phyloP scores from a whole-genome alignment of 1,284 basidiomycete species.

The Crucibulum parvulum region DNA sequence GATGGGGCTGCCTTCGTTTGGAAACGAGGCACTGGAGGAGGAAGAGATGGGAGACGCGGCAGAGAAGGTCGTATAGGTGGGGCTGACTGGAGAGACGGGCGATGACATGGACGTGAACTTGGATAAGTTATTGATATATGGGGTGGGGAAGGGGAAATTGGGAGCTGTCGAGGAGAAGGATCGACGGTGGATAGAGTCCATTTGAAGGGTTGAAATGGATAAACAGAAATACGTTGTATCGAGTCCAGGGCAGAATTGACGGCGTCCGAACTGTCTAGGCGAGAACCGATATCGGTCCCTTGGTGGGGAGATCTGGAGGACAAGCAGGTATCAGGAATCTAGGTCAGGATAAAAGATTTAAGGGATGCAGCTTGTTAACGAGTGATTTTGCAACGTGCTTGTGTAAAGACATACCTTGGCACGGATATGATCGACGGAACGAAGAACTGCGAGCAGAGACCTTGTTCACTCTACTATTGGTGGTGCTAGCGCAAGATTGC shows the following conservation, averaged over 20 bases:
- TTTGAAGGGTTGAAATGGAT: slow-evolving; percentile 5
- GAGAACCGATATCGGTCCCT: background rate
- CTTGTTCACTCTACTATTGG: background rate
- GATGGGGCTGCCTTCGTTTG: slow-evolving; percentile 24
- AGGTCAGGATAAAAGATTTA: background rate
- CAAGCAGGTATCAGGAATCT: background rate
- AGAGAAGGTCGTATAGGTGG: slow-evolving; percentile 30
- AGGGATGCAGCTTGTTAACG: background rate
- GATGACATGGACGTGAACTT: slow-evolving; percentile 19
- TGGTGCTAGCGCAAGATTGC: no score
- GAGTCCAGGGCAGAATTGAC: background rate
- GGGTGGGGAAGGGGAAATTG: background rate
- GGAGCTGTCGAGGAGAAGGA: slow-evolving; percentile 5
- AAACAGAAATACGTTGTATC: slow-evolving; percentile 6
- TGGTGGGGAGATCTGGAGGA: background rate
- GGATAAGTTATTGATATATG: background rate
- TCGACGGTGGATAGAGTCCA: slow-evolving; percentile 8
- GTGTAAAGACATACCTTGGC: background rate
- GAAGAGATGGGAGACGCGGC: slow-evolving; percentile 37
- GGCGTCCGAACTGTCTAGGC: background rate
- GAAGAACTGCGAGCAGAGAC: background rate
- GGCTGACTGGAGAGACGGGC: slow-evolving; percentile 30
- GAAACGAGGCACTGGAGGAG: slow-evolving; percentile 29
- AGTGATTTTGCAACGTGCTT: background rate
- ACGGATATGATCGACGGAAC: background rate